A percentile compares a stretch with the other conserved stretches of the same genome.
phyloP scores from a whole-genome alignment of 306 rosid species.

The Dryas alaskensis region DNA sequence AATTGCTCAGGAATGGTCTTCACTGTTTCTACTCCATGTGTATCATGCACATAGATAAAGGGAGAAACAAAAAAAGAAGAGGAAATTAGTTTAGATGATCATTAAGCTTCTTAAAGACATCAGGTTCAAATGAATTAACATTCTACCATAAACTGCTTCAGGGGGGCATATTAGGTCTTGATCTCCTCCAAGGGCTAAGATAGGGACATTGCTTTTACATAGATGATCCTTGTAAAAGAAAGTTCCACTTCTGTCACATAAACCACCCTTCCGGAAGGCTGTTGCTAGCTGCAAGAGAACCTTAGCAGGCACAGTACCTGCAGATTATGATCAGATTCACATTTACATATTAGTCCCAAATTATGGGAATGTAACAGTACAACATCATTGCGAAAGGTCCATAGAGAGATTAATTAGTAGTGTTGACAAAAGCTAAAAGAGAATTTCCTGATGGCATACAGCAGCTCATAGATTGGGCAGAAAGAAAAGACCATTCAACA shows the following conservation, averaged over 20 bases:
- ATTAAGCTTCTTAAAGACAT: not conserved
- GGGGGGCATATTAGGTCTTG: conserved; percentile 82
- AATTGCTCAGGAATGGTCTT: conserved; percentile 65
- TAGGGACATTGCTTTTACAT: conserved; percentile 57
- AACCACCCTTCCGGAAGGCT: conserved; percentile 62
- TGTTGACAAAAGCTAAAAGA: conserved; percentile 10
- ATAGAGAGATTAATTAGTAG: not conserved
- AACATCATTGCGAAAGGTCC: not conserved
- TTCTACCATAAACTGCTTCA: conserved; percentile 85
- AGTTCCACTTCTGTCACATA: conserved; percentile 61
- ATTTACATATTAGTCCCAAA: conserved; percentile 16
- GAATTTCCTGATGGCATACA: not conserved
- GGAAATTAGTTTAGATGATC: conserved; percentile 12
- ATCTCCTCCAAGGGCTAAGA: conserved; percentile 86
- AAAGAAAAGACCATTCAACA: not conserved
- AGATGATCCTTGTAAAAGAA: conserved; percentile 74
- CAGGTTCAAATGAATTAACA: conserved; percentile 4
- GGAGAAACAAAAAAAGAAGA: not conserved
- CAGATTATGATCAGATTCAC: conserved; percentile 21
- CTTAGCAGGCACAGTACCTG: conserved; percentile 86
- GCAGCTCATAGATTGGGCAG: not conserved
- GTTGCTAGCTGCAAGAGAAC: conserved; percentile 73
- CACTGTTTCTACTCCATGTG: conserved; percentile 63
- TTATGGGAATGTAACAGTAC: not conserved
- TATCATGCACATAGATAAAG: conserved; percentile 3